Base-by-base conservation (phyloP, 179 eudicot genomes). In the Sideroxylon spinosum region DNA sequence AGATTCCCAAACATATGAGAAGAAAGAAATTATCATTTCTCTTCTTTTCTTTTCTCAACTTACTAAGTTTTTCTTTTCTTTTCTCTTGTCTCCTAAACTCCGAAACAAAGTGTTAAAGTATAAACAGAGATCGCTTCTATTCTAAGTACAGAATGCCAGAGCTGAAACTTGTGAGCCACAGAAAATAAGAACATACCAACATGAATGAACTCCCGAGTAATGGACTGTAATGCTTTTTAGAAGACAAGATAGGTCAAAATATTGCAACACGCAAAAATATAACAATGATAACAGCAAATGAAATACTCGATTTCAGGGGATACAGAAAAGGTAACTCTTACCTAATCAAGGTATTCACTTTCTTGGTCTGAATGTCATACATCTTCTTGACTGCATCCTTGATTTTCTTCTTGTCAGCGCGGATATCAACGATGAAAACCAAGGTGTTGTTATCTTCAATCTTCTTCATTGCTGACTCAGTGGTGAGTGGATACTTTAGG, bases 321-420 rank as follows among this genome's bases (percentile, higher is more conserved):
- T 4, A 52, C 56, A 52, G 46, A 48, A 52, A n/a, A 46, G n/a
- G 8, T 46, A 60, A 25, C 52, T 7, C 8, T 13, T 82, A 82
- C 87, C 87, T 85, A 82, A 85, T 85, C 60, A 85, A 76, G 7
- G 87, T 85, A 62, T 85, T 85, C 7, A 85, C 83, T 81, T 85
- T 85, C 85, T 80, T 85, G 71, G 87, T 85, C 85, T 85, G 85
- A 25, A 85, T 85, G 81, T 85, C 87, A 56, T 85, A 85, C 87
- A 85, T 85, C 71, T 85, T 85, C 78, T 85, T 85, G 7, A 85
- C 87, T 0, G 87, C 87, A 82, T 44, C 79, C 77, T 85, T 85
- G 55, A 85, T 85, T 83, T 85, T 85, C 81, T 82, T 85, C 83
- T 85, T 85, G 85, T 85, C 81, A 44, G 87, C 83, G 48, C 85